These are phyloP conservation scores for Candida krabiensis DNA, from an alignment of 805 yeast genomes.

Conservation along the genomic window DNA sequence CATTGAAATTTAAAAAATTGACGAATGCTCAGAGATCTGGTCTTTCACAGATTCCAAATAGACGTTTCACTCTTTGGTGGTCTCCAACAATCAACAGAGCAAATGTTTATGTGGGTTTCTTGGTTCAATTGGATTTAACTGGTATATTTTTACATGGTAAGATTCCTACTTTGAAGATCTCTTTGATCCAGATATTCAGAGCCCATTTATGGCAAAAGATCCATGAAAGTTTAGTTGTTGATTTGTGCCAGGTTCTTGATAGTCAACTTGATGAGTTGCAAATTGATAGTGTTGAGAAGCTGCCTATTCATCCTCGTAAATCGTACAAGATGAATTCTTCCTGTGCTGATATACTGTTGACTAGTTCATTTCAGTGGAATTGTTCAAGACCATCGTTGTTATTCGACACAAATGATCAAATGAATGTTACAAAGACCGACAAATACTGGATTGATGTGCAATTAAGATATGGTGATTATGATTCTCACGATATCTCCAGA, in stretches of 20 bases:
- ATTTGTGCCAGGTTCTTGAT: conserved; percentile 88
- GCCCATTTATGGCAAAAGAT: conserved; percentile 99
- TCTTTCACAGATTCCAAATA: conserved; percentile 93
- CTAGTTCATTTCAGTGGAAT: conserved; percentile 78
- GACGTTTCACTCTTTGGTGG: conserved; percentile 99
- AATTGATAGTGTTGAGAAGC: conserved; percentile 84
- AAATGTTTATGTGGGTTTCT: conserved; percentile 94
- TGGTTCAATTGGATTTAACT: conserved; percentile 93
- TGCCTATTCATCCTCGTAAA: conserved; percentile 93
- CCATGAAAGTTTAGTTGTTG: conserved; percentile 93
- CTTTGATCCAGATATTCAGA: conserved; percentile 92
- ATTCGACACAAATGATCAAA: conserved; percentile 65
- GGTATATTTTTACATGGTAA: conserved; percentile 98
- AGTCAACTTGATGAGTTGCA: conserved; percentile 80
- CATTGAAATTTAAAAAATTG: conserved; percentile 88
- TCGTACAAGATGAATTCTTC: conserved; percentile 97
- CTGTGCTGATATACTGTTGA: conserved; percentile 82
- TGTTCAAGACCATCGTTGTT: conserved; percentile 79
- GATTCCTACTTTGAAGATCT: conserved; percentile 94
- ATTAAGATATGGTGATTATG: conserved; percentile 94
- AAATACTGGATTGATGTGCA: conserved; percentile 96
- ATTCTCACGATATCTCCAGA: conserved; percentile 93
- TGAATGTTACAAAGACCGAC: conserved; percentile 55
- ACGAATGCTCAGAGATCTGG: conserved; percentile 99
- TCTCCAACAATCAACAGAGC: conserved; percentile 98